Evolutionary conservation across 257 asterid genomes (phyloP), one percentile per base, ranked within the genome.

Genomic region (Mentha longifolia): DNA sequence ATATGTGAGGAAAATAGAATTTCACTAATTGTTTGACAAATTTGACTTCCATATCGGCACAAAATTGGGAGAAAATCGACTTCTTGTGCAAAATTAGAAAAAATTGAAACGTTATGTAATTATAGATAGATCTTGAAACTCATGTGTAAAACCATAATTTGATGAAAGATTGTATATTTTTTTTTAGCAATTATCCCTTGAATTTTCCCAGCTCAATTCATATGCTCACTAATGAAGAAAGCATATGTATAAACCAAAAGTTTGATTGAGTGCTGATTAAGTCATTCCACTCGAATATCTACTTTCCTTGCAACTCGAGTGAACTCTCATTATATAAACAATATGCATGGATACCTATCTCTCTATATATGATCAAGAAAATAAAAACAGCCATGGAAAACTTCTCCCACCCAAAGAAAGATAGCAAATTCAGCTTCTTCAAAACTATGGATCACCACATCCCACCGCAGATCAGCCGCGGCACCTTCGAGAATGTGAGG

Each of bases 251-350:
- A 14, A 52, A 8, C 56, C n/a, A 57, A 72, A 37, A 16, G 46
- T 63, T 64, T 15, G 47, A 66, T 81, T 61, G 86, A 81, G 92
- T 89, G 86, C 43, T 63, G 62, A 54, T 61, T 46, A 91, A 86
- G 97, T 82, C 74, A 87, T 88, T 85, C 96, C 82, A 46, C 25
- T n/a, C 70, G 88, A 77, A 87, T 82, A 81, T 85, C 64, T 81
- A 15, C 88, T 76, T 91, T 79, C 43, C 96, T 89, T 90, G 89
- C 61, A 55, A 41, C 75, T 68, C 56, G 20, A 64, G 83, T 25
- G 71, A 81, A 46, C 64, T 28, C 74, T 67, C 76, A 61, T 82
- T 30, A 46, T 52, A 49, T 61, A 6, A 68, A 35, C 22, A 61
- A 47, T 30, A 42, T 35, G 15, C 43, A 7, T 57, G 33, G 20